Evolutionary conservation across 371 early-diverging fungal genomes (phyloP).

Genomic region (Lichtheimia corymbifera): DNA sequence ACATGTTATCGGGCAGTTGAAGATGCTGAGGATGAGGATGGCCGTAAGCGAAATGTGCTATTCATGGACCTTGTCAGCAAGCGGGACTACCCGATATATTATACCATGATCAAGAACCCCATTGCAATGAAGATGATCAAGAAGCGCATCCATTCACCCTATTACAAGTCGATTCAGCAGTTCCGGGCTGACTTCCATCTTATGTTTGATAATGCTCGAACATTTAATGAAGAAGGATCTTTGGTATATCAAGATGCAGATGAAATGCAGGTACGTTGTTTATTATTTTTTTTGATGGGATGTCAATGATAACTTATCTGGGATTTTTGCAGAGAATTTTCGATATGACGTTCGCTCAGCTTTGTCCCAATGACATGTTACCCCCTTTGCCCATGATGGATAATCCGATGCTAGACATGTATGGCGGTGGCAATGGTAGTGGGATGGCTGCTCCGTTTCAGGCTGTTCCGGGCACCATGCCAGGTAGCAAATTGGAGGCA

Average conservation of each 20-base stretch:
- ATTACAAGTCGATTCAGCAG: slow-evolving; percentile 43
- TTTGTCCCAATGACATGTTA: slow-evolving; percentile 9
- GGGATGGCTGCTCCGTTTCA: not conserved
- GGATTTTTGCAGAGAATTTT: slow-evolving; percentile 3
- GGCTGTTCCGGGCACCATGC: not conserved
- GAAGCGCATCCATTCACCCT: slow-evolving; percentile 44
- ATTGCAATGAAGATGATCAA: slow-evolving; percentile 71
- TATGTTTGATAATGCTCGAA: slow-evolving; percentile 83
- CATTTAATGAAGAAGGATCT: slow-evolving; percentile 78
- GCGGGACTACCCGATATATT: slow-evolving; percentile 79
- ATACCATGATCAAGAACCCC: slow-evolving; percentile 74
- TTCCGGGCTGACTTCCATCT: slow-evolving; percentile 57
- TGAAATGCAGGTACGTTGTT: slow-evolving; percentile 38
- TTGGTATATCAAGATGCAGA: slow-evolving; percentile 80
- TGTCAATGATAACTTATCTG: not conserved
- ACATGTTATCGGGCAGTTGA: slow-evolving; percentile 59
- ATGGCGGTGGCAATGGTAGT: not conserved
- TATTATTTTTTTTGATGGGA: not conserved
- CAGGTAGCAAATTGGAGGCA: not conserved
- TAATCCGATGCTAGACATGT: not conserved
- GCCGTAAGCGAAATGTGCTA: slow-evolving; percentile 57
- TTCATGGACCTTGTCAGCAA: slow-evolving; percentile 72
- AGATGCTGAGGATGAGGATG: slow-evolving; percentile 50
- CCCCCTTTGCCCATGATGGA: slow-evolving; percentile 1
- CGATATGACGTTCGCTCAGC: slow-evolving; percentile 7